Conservation (phyloP, 805 yeast genomes). For the Starmerella etchellsii region DNA sequence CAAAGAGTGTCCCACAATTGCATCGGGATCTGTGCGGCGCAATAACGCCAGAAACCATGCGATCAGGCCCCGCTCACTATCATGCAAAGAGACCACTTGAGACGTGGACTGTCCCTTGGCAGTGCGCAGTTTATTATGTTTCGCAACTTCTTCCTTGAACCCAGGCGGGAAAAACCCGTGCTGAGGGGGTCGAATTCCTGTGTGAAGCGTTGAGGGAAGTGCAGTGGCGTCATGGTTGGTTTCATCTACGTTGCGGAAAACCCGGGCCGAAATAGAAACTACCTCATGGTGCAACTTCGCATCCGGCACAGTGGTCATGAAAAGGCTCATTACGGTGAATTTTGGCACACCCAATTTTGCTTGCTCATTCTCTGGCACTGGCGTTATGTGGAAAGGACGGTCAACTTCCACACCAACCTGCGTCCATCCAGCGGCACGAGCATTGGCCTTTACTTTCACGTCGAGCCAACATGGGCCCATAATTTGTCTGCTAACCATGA, state of each 20-base stretch:
- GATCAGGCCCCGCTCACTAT: constrained; percentile 61
- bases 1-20: constrained; percentile 73
- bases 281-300: constrained; percentile 68
- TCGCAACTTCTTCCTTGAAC: constrained; percentile 35
- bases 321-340: constrained; percentile 57
- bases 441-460: constrained; percentile 45
- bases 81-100: constrained; percentile 34
- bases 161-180: constrained; percentile 60
- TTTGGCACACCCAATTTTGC: constrained; percentile 40
- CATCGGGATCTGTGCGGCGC: constrained; percentile 79
- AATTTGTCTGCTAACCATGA: constrained; percentile 65
- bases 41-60: constrained; percentile 62
- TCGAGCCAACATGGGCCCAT: constrained; percentile 99
- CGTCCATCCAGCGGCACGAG: constrained; percentile 60
- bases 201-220: constrained; percentile 48
- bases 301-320: constrained; percentile 72
- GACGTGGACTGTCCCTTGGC: constrained; percentile 23
- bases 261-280: constrained; percentile 66
- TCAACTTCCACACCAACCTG: constrained; percentile 55
- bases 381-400: constrained; percentile 28
- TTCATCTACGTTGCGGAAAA: constrained; percentile 49
- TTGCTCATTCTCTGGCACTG: constrained; percentile 27
- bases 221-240: constrained; percentile 51
- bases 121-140: constrained; percentile 32
- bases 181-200: constrained; percentile 66